Conservation (phyloP, 768 basidiomycete genomes). For the Leccinum arenicola region DNA sequence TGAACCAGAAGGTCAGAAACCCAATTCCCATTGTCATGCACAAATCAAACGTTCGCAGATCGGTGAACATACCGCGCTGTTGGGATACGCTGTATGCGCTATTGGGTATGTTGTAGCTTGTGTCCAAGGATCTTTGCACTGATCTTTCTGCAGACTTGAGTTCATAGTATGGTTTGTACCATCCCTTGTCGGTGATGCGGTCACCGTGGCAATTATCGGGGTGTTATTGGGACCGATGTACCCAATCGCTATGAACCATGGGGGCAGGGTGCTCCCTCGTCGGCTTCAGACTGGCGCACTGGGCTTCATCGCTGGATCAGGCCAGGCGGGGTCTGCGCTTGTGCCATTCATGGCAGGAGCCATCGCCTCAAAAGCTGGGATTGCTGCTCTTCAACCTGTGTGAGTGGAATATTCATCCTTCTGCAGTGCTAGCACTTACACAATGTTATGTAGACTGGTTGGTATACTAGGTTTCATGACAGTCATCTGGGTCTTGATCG, state of each 20-base stretch:
- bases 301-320: constrained; percentile 54
- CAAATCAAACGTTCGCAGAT: constrained; percentile 17
- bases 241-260: constrained; percentile 46
- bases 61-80: constrained; percentile 30
- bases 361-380: constrained; percentile 41
- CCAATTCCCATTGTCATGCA: background rate
- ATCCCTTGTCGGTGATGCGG: constrained; percentile 59
- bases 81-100: constrained; percentile 28
- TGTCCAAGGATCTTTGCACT: background rate
- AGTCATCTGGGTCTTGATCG: constrained; percentile 39
- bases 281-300: constrained; percentile 37
- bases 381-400: constrained; percentile 47
- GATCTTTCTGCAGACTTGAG: constrained; percentile 45
- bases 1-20: constrained; percentile 25
- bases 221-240: constrained; percentile 75
- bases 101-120: constrained; percentile 20
- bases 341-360: constrained; percentile 52
- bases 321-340: constrained; percentile 48
- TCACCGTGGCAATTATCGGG: constrained; percentile 64
- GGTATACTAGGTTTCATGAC: constrained; percentile 39
- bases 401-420: constrained; percentile 27
- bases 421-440: background rate
- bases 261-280: constrained; percentile 33
- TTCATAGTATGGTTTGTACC: constrained; percentile 69
- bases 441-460: constrained; percentile 21